A percentile compares a stretch with the other conserved stretches of the same genome.
Evolutionary conservation across 495 filamentous ascomycete genomes (phyloP).

Genomic region (Aspergillus ostianus): DNA sequence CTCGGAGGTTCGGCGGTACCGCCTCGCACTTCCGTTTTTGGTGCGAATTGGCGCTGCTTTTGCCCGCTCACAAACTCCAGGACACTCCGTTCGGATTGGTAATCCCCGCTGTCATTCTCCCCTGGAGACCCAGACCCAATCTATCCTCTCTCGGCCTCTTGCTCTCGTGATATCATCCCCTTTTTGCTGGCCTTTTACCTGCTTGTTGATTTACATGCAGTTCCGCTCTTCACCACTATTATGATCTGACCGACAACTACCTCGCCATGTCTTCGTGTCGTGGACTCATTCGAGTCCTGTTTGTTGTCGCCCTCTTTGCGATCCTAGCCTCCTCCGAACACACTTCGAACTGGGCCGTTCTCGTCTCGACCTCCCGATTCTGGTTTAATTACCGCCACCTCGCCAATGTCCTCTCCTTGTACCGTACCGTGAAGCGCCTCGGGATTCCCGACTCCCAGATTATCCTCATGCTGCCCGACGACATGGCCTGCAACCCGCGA

Average conservation of each 20-base stretch:
- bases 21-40: background rate
- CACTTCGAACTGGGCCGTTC: slow-evolving; percentile 97
- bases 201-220: background rate
- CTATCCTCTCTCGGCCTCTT: no score
- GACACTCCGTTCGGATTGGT: background rate
- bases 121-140: background rate
- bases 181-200: background rate
- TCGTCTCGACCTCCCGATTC: slow-evolving; percentile 97
- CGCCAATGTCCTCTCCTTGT: slow-evolving; percentile 95
- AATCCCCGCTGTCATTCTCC: background rate
- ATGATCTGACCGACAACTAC: slow-evolving; percentile 10
- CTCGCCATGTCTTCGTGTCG: slow-evolving; percentile 28
- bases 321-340: slow-evolving; percentile 64
- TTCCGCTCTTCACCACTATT: background rate
- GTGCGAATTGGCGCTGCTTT: background rate
- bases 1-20: no score
- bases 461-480: slow-evolving; percentile 98
- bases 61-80: no score
- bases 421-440: slow-evolving; percentile 96
- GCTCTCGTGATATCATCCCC: background rate
- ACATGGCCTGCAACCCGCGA: slow-evolving; percentile 98
- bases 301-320: slow-evolving; percentile 48
- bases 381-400: slow-evolving; percentile 99
- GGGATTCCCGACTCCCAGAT: slow-evolving; percentile 99
- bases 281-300: slow-evolving; percentile 28